Conservation (phyloP, 2,329 filamentous ascomycete species). For the Calonectria henricotiae region DNA sequence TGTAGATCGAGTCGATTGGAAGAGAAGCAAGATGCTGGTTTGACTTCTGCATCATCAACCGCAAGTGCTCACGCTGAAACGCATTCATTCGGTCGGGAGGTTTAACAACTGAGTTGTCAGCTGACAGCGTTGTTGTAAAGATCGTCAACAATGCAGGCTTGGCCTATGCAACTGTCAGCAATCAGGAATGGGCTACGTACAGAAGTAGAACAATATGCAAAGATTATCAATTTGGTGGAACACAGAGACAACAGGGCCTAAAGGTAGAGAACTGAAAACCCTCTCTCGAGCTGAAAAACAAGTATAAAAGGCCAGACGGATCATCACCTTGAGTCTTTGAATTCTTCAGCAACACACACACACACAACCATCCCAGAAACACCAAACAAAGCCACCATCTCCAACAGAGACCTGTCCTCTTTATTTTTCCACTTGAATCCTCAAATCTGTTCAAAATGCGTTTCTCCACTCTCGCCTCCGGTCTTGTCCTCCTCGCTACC, state of each 20-base stretch:
- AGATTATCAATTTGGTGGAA: neutral
- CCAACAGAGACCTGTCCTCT: neutral
- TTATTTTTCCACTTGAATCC: neutral
- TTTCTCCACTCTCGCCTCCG: neutral
- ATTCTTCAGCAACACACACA: neutral
- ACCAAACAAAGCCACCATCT: neutral
- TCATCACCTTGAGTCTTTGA: neutral
- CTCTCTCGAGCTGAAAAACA: neutral
- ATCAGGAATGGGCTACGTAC: neutral
- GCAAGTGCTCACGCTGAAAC: neutral
- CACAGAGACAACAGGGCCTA: neutral
- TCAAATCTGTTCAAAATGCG: neutral
- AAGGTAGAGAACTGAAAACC: neutral
- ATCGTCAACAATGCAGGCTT: neutral
- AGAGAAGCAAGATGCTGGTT: neutral
- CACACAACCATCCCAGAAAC: neutral
- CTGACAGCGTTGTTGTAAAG: neutral
- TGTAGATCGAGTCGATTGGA: neutral
- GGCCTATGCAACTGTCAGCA: slow-evolving; percentile 3
- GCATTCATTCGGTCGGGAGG: neutral
- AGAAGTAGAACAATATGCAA: neutral
- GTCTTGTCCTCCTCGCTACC: neutral
- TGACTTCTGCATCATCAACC: neutral
- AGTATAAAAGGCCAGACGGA: neutral
- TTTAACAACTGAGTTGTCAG: neutral